Percentiles rank a stretch among this genome's conserved stretches.
These are phyloP conservation scores for Spizellomyces sp. DNA, from an alignment of 192 early-diverging fungal species.

Conservation along the genomic window DNA sequence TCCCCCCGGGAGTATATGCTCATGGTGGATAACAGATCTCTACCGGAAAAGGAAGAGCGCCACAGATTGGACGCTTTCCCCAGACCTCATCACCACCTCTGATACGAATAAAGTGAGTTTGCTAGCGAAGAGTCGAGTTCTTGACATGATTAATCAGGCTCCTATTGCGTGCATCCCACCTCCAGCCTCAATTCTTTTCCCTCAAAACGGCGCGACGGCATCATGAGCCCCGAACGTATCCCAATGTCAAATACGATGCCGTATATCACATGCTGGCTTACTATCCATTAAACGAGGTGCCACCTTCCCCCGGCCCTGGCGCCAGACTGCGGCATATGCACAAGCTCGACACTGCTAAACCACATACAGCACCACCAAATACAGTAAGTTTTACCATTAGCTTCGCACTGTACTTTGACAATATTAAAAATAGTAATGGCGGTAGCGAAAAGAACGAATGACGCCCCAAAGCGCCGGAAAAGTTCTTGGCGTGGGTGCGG, in stretches of 20 bases:
- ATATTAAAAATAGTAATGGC: not conserved
- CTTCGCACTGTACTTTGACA: not conserved
- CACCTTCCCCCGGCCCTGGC: not conserved
- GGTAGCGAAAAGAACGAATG: not conserved
- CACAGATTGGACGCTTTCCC: slow-evolving; percentile 42
- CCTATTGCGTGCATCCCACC: no score
- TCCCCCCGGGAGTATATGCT: no score
- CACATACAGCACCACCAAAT: slow-evolving; percentile 3
- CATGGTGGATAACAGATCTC: slow-evolving; percentile 7
- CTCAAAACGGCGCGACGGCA: slow-evolving; percentile 30
- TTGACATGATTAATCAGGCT: no score
- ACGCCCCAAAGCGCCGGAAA: not conserved
- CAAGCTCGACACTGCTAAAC: not conserved
- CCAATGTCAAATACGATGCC: slow-evolving; percentile 46
- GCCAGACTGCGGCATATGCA: not conserved
- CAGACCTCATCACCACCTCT: slow-evolving; percentile 37
- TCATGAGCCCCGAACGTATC: slow-evolving; percentile 10
- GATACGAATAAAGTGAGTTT: not conserved
- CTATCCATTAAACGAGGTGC: slow-evolving; percentile 45
- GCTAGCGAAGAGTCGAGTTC: not conserved
- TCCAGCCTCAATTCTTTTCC: slow-evolving; percentile 44
- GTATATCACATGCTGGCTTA: slow-evolving; percentile 55
- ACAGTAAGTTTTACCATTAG: not conserved
- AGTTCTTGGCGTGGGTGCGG: not conserved
- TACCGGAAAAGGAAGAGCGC: slow-evolving; percentile 35